Base-by-base conservation (phyloP, 202 grass and related monocot species). In the Zizania palustris region DNA sequence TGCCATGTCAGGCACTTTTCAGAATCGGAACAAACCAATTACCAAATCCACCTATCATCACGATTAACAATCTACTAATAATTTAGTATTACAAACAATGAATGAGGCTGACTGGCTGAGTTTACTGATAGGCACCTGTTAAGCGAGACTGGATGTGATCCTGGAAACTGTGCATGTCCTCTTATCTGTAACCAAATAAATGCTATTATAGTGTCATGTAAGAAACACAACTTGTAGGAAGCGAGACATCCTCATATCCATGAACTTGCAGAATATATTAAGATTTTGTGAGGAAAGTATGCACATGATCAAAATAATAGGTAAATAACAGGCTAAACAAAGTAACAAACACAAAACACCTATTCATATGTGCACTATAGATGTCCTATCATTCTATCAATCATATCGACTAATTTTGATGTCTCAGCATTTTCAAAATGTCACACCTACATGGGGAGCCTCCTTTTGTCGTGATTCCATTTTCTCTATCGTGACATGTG, bases 101-200 rank as follows among this genome's bases (percentile, higher is more conserved):
- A 6, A 81, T 54, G 45, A 14, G 12, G 4, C 33, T 50, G 21
- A 21, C 9, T 20, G 28, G 28, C 28, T 28, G 28, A 28, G 28
- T 28, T 28, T 69, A 63, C 57, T 14, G 76, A 36, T 72, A 36
- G 44, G 69, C 67, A 93, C 95, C 91, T 98, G 74, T 98, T 92
- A 84, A 98, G 91, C 83, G 95, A 98, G 71, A 98, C 95, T 50
- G 95, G 95, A 80, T 98, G 95, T 78, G 95, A 98, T 74, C 95
- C 95, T 50, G 91, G 91, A 94, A 98, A 98, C 73, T 98, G 95
- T 37, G 82, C 58, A 75, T 85, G 78, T 18, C 85, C 95, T 85
- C 89, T 94, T 37, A 41, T 72, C 95, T 98, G 73, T 57, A 83
- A 66, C n/a, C 65, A 89, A 90, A 86, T n/a, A 74, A 39, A 82